Conservation (phyloP, 1,284 basidiomycete species). For the Lignosus rhinocerotis region DNA sequence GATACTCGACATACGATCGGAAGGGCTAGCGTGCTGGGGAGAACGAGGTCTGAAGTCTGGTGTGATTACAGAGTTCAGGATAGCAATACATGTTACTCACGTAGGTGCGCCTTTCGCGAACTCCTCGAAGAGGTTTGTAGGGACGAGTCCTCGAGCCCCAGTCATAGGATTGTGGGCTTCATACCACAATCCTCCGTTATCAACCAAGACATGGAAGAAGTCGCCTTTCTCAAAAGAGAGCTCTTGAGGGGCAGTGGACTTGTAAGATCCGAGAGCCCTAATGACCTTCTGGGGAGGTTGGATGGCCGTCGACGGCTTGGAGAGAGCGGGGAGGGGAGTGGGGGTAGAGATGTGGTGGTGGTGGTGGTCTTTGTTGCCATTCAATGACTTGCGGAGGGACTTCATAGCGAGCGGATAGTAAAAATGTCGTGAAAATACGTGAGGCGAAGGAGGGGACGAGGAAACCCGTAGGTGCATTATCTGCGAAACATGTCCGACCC, state of each 20-base stretch:
- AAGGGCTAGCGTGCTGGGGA: slow-evolving; percentile 15
- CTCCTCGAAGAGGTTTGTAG: slow-evolving; percentile 84
- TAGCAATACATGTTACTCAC: slow-evolving; percentile 43
- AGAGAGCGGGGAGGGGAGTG: slow-evolving; percentile 60
- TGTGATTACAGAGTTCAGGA: not conserved
- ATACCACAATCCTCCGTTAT: slow-evolving; percentile 65
- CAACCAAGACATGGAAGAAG: slow-evolving; percentile 92
- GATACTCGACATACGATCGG: slow-evolving; percentile 31
- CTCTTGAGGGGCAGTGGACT: slow-evolving; percentile 79
- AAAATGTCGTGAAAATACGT: slow-evolving; percentile 36
- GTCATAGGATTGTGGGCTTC: slow-evolving; percentile 92
- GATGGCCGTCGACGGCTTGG: slow-evolving; percentile 68
- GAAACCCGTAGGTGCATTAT: slow-evolving; percentile 23
- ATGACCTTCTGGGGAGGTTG: slow-evolving; percentile 95
- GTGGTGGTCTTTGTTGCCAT: slow-evolving; percentile 59
- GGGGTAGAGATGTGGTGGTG: slow-evolving; percentile 69
- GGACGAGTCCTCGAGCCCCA: slow-evolving; percentile 90
- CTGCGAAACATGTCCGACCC: slow-evolving; percentile 19
- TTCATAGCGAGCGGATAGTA: slow-evolving; percentile 60
- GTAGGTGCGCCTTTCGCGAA: slow-evolving; percentile 70
- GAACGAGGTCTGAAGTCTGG: slow-evolving; percentile 19
- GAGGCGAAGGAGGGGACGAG: slow-evolving; percentile 28
- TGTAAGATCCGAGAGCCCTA: slow-evolving; percentile 75
- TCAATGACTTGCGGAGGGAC: slow-evolving; percentile 83
- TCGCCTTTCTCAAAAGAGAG: slow-evolving; percentile 93